These are phyloP conservation scores for Yamadazyma olivae DNA, from an alignment of 805 yeast species.

Conservation along the genomic window DNA sequence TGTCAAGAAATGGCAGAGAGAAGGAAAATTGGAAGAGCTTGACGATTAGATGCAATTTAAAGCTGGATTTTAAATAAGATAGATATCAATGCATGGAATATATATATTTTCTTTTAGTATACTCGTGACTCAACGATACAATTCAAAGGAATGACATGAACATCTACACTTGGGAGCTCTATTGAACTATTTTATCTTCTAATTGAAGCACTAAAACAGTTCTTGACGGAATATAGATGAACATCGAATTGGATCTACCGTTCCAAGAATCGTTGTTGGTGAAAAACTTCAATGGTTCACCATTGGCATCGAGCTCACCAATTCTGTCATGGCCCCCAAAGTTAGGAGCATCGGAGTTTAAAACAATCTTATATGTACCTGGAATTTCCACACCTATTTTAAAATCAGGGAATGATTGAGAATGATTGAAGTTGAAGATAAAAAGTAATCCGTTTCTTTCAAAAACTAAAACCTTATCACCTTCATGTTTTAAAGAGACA, in stretches of 20 bases:
- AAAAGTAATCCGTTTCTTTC: slow-evolving; percentile 86
- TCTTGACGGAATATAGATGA: slow-evolving; percentile 81
- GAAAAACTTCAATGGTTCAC: slow-evolving; percentile 46
- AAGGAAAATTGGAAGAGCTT: slow-evolving; percentile 25
- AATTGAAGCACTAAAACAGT: slow-evolving; percentile 40
- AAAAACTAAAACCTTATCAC: slow-evolving; percentile 83
- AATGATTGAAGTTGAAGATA: slow-evolving; percentile 87
- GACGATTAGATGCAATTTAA: not conserved
- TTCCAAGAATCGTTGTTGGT: slow-evolving; percentile 84
- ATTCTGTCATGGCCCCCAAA: slow-evolving; percentile 85
- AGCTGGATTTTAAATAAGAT: no score
- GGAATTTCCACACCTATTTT: slow-evolving; percentile 83
- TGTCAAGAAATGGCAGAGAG: slow-evolving; percentile 33
- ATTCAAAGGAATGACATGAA: no score
- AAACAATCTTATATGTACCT: slow-evolving; percentile 71
- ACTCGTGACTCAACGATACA: no score
- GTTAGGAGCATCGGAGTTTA: slow-evolving; percentile 67
- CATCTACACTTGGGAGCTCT: not conserved
- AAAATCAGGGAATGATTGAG: slow-evolving; percentile 78
- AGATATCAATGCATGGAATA: no score
- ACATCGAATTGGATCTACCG: slow-evolving; percentile 67
- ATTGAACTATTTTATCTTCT: slow-evolving; percentile 20
- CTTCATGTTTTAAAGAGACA: slow-evolving; percentile 82
- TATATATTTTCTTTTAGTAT: no score
- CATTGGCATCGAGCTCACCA: slow-evolving; percentile 38